A percentile compares a stretch with the other conserved stretches of the same genome.
These are phyloP conservation scores for Triglochin maritima DNA, from an alignment of 106 monocot genomes.

Conservation along the genomic window DNA sequence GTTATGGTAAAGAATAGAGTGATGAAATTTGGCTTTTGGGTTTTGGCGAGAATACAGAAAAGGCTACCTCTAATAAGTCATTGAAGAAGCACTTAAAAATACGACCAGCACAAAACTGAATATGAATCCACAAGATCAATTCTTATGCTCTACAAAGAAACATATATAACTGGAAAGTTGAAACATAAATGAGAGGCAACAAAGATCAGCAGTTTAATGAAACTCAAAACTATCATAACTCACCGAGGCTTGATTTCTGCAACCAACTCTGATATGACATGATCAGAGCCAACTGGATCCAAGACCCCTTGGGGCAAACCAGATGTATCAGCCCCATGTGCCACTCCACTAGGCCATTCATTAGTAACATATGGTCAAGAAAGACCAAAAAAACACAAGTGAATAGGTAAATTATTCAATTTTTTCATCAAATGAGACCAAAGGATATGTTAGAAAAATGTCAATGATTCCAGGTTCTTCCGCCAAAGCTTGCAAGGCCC, in stretches of 20 bases:
- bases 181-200: too few relatives aligned
- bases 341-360: conserved; percentile 84
- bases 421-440: background rate
- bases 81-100: too few relatives aligned
- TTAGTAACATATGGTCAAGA: conserved; percentile 69
- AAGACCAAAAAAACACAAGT: background rate
- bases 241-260: conserved; percentile 80
- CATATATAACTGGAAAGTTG: too few relatives aligned
- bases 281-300: conserved; percentile 50
- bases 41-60: too few relatives aligned
- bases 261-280: conserved; percentile 53
- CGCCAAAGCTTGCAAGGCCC: conserved; percentile 65
- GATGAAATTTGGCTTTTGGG: too few relatives aligned
- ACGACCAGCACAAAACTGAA: too few relatives aligned
- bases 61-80: too few relatives aligned
- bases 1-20: too few relatives aligned
- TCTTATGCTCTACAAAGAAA: too few relatives aligned
- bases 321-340: conserved; percentile 42
- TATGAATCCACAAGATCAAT: too few relatives aligned
- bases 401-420: background rate
- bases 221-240: conserved; percentile 6
- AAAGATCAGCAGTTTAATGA: background rate
- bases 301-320: conserved; percentile 25
- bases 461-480: conserved; percentile 77
- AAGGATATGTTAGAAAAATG: conserved; percentile 93